These are phyloP conservation scores for Gossypium lobatum DNA, from an alignment of 441 rosid species.

Conservation along the genomic window DNA sequence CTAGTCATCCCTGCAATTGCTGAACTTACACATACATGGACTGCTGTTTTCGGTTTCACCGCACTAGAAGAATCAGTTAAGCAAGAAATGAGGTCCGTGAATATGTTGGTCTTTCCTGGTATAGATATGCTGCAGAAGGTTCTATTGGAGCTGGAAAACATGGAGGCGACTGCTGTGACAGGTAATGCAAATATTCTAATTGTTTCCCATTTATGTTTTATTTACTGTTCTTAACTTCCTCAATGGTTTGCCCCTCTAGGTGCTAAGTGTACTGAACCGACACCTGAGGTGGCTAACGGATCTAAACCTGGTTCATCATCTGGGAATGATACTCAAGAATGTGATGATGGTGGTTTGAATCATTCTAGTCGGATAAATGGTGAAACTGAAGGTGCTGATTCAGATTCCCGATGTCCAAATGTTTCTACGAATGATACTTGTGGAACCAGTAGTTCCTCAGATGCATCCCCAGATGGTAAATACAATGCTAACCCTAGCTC, in stretches of 20 bases:
- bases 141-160: conserved; percentile 39
- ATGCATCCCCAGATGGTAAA: conserved; percentile 26
- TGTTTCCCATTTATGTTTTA: not conserved
- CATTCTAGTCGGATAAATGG: conserved; percentile 16
- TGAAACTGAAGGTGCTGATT: conserved; percentile 23
- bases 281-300: conserved; percentile 28
- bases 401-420: conserved; percentile 24
- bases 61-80: conserved; percentile 48
- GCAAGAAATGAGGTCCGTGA: conserved; percentile 69
- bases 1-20: conserved; percentile 90
- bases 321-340: conserved; percentile 23
- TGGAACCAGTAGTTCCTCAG: conserved; percentile 23
- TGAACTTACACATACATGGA: conserved; percentile 86
- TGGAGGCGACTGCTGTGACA: conserved; percentile 19
- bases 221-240: not conserved
- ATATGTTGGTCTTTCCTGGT: conserved; percentile 86
- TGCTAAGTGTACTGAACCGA: conserved; percentile 18
- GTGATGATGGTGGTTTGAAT: conserved; percentile 26
- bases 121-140: conserved; percentile 84
- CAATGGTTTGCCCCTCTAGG: conserved; percentile 19
- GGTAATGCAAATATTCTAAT: conserved; percentile 20
- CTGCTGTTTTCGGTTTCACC: conserved; percentile 76
- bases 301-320: conserved; percentile 34
- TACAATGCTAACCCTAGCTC: not conserved
- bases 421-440: conserved; percentile 26